Percentiles rank a stretch among this genome's conserved stretches.
phyloP scores from a whole-genome alignment of 2,329 filamentous ascomycete species.

The Aspergillus pseudonomiae region DNA sequence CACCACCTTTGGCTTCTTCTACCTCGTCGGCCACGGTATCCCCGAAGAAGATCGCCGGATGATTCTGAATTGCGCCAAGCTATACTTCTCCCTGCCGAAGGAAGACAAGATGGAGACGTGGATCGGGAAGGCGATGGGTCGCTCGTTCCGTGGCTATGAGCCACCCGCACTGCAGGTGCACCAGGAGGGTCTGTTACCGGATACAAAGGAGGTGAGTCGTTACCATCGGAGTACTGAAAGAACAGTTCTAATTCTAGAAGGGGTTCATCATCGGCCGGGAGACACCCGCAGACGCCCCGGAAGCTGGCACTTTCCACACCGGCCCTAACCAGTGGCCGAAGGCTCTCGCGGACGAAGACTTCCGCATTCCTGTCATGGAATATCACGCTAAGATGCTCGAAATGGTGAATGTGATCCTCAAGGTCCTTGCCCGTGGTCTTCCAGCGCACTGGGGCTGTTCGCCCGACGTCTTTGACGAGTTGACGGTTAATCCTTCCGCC shows the following conservation, averaged over 20 bases:
- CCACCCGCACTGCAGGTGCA: conserved; percentile 6
- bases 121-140: conserved; percentile 10
- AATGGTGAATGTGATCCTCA: conserved; percentile 28
- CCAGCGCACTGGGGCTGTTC: neutral
- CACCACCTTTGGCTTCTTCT: conserved; percentile 33
- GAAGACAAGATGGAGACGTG: conserved; percentile 14
- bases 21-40: conserved; percentile 36
- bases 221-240: neutral
- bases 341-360: conserved; percentile 26
- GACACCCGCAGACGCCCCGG: neutral
- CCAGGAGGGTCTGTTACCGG: conserved; percentile 13
- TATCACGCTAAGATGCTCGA: conserved; percentile 34
- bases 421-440: conserved; percentile 16
- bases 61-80: neutral
- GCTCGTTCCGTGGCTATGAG: conserved; percentile 15
- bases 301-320: conserved; percentile 31
- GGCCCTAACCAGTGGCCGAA: conserved; percentile 36
- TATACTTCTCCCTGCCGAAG: conserved; percentile 9
- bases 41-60: conserved; percentile 6
- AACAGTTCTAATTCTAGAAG: neutral
- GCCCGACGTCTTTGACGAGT: neutral
- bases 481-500: neutral
- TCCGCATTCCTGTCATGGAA: conserved; percentile 27
- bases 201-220: conserved; percentile 26
- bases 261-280: neutral